Percentiles rank a stretch among this genome's conserved stretches.
phyloP scores from a whole-genome alignment of 2,329 filamentous ascomycete genomes.

The Penicillium vulpinum region DNA sequence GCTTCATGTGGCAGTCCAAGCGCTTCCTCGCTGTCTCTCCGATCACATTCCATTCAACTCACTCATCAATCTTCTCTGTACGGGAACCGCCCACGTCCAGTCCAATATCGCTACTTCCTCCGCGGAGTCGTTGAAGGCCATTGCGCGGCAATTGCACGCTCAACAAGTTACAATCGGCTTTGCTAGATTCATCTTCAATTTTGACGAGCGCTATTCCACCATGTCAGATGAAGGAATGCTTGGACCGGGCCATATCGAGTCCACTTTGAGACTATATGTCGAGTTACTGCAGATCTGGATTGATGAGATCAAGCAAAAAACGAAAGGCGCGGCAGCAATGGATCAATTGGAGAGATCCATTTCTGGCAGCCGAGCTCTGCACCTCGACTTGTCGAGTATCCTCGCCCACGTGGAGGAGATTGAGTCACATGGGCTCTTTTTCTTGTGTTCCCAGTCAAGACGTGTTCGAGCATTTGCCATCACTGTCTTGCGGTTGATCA shows the following conservation, averaged over 20 bases:
- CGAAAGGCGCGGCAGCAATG: conserved; percentile 67
- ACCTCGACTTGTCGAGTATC: conserved; percentile 81
- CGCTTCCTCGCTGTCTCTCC: conserved; percentile 88
- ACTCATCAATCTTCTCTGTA: conserved; percentile 91
- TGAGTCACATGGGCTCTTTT: conserved; percentile 94
- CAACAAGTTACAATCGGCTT: conserved; percentile 97
- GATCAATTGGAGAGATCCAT: conserved; percentile 64
- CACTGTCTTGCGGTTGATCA: conserved; percentile 85
- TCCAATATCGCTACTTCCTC: conserved; percentile 89
- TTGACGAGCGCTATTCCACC: conserved; percentile 94
- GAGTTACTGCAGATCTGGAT: conserved; percentile 97
- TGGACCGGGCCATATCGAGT: conserved; percentile 90
- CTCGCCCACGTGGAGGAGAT: conserved; percentile 95
- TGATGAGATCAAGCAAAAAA: conserved; percentile 88
- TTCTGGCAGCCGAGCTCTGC: conserved; percentile 69
- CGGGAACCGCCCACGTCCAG: conserved; percentile 93
- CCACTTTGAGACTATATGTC: conserved; percentile 86
- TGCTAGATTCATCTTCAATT: conserved; percentile 96
- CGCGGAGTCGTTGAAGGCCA: conserved; percentile 88
- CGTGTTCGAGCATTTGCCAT: conserved; percentile 88
- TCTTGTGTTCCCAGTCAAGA: conserved; percentile 91
- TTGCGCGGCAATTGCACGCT: conserved; percentile 87
- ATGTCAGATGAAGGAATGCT: conserved; percentile 98
- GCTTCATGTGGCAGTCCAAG: conserved; percentile 91
- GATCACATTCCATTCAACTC: conserved; percentile 89